Evolutionary conservation across 2,329 filamentous ascomycete species (phyloP).

Genomic region (Golovinomyces cichoracearum): DNA sequence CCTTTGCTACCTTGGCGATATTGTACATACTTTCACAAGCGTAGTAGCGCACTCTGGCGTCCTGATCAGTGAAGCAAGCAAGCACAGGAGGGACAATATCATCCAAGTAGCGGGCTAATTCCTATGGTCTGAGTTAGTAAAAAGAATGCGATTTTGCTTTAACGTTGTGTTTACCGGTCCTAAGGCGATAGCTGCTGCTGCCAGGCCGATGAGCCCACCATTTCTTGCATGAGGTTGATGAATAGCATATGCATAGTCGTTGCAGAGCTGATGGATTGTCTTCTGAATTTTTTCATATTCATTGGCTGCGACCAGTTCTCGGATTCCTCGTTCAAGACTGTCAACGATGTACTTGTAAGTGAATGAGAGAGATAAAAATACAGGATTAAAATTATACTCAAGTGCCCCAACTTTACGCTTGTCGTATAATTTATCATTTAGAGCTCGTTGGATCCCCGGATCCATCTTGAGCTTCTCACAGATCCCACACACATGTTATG

Average conservation of each 20-base stretch:
- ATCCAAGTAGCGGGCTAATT: conserved; percentile 72
- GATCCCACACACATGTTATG: not conserved
- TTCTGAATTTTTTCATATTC: conserved; percentile 60
- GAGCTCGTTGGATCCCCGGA: conserved; percentile 58
- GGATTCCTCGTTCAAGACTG: conserved; percentile 74
- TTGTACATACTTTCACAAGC: conserved; percentile 99
- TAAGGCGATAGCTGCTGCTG: conserved; percentile 82
- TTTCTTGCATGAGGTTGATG: conserved; percentile 92
- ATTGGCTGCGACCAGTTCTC: conserved; percentile 50
- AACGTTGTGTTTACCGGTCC: conserved; percentile 51
- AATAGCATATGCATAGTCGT: conserved; percentile 91
- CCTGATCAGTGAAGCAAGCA: conserved; percentile 92
- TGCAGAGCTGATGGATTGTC: conserved; percentile 86
- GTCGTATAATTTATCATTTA: conserved; percentile 97
- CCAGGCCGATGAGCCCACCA: conserved; percentile 81
- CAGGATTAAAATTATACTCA: conserved; percentile 35
- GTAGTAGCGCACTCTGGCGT: conserved; percentile 91
- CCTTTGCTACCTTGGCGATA: conserved; percentile 96
- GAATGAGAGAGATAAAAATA: not conserved
- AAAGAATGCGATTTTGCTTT: too few species aligned
- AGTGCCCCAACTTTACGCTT: conserved; percentile 90
- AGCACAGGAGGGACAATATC: conserved; percentile 90
- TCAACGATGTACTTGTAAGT: conserved; percentile 3
- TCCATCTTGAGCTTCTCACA: conserved; percentile 35
- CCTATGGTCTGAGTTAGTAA: conserved; percentile 24